Conservation (phyloP, 2,329 filamentous ascomycete species). For the Thermothelomyces thermophilus region DNA sequence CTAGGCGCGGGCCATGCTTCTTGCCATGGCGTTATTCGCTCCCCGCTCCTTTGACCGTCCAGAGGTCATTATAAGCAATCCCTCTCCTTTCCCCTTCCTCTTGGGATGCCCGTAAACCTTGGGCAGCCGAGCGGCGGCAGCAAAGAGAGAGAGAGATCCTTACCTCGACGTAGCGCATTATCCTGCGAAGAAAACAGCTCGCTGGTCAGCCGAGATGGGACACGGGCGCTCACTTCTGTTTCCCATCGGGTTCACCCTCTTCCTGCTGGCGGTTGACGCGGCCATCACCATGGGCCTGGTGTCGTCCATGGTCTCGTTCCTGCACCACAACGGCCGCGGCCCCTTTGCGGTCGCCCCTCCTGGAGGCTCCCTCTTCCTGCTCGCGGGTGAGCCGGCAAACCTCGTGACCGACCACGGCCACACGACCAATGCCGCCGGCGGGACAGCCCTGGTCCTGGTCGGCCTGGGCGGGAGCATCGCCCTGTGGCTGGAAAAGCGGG, state of each 20-base stretch:
- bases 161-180: too few relatives aligned
- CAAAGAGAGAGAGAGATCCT: too few relatives aligned
- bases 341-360: slow-evolving; percentile 25
- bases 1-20: too few relatives aligned
- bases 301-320: slow-evolving; percentile 34
- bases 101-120: too few relatives aligned
- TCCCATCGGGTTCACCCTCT: slow-evolving; percentile 25
- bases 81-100: too few relatives aligned
- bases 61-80: too few relatives aligned
- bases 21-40: too few relatives aligned
- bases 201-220: not conserved
- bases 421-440: slow-evolving; percentile 37
- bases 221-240: slow-evolving; percentile 1
- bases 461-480: slow-evolving; percentile 30
- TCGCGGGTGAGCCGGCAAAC: slow-evolving; percentile 29
- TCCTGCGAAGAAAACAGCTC: not conserved
- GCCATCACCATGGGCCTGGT: slow-evolving; percentile 35
- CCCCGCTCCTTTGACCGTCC: too few relatives aligned
- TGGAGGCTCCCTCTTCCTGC: slow-evolving; percentile 20
- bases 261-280: slow-evolving; percentile 32
- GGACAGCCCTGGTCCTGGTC: slow-evolving; percentile 32
- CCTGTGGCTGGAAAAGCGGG: slow-evolving; percentile 27
- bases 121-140: too few relatives aligned
- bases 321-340: slow-evolving; percentile 29
- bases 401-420: slow-evolving; percentile 37